Base-by-base conservation (phyloP, 2,329 filamentous ascomycete species). In the Cadophora malorum region DNA sequence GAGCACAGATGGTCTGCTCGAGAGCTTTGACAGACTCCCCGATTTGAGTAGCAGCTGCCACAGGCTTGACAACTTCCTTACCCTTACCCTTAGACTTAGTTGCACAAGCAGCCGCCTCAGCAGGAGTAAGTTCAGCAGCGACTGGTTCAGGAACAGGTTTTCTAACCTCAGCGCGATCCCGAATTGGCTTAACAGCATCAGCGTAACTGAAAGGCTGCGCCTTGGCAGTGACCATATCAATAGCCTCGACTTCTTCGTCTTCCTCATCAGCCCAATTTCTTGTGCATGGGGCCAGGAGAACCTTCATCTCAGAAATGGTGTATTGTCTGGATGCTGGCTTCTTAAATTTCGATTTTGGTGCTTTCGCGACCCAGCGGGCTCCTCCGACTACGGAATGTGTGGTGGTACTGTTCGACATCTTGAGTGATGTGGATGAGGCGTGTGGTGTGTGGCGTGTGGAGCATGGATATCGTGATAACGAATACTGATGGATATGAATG, bases 211-310 rank as follows among this genome's bases (percentile, higher is more conserved):
- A 1, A 4, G 52, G 52, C 25, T n/a, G 4, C 6, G 25, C 0
- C 23, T 25, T 53, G 10, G 23, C 23, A 16, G 23, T 23, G 7
- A 4, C 10, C 14, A 47, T 6, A 3, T n/a, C 5, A 16, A 47
- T 47, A 6, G 16, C 6, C 19, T 49, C 45, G 21, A 10, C n/a
- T 49, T 49, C 45, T n/a, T 19, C 52, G 4, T 55, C 14, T 25
- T 33, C 19, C 52, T 55, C 52, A 55, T 55, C 52, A 28, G 52
- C 52, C 52, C 52, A 55, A 31, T 33, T 19, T 6, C 16, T n/a
- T 31, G 1, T n/a, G 1, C 2, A 16, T 2, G 16, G 25, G 25
- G 52, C 12, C 14, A 31, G 25, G 52, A 55, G 28, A 3, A 9
- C 28, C 52, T 55, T 33, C 52, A 55, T 6, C 5, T 55, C 52